Percentiles rank a stretch among this genome's conserved stretches.
phyloP scores from a whole-genome alignment of 192 early-diverging fungal species.

The Coemansia sp. region DNA sequence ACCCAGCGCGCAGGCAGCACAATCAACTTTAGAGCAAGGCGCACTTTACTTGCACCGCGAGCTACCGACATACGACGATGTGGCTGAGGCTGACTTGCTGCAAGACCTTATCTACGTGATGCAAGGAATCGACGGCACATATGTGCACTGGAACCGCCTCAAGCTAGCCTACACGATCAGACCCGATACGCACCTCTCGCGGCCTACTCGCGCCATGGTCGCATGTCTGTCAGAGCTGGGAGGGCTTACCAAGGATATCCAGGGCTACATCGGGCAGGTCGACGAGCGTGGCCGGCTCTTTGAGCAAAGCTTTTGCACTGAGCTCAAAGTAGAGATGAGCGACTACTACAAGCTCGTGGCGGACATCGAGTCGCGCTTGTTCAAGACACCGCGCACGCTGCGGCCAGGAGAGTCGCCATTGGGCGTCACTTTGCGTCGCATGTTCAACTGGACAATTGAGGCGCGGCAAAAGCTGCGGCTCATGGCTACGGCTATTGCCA shows the following conservation, averaged over 20 bases:
- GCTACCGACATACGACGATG: slow-evolving; percentile 44
- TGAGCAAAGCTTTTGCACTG: slow-evolving; percentile 75
- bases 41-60: slow-evolving; percentile 19
- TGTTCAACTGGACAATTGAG: slow-evolving; percentile 84
- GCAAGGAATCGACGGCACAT: slow-evolving; percentile 91
- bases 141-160: slow-evolving; percentile 63
- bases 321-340: slow-evolving; percentile 74
- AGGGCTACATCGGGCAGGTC: slow-evolving; percentile 55
- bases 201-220: slow-evolving; percentile 67
- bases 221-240: slow-evolving; percentile 75
- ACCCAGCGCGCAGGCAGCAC: not conserved
- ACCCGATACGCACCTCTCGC: slow-evolving; percentile 50
- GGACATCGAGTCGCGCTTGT: slow-evolving; percentile 75
- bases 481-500: slow-evolving; percentile 58
- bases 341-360: slow-evolving; percentile 88
- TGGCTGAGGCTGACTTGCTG: slow-evolving; percentile 65
- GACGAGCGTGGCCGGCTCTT: slow-evolving; percentile 29
- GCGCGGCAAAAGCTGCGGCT: slow-evolving; percentile 74
- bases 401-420: slow-evolving; percentile 51
- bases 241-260: slow-evolving; percentile 67
- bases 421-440: slow-evolving; percentile 76
- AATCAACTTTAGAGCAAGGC: not conserved
- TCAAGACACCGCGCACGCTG: slow-evolving; percentile 45
- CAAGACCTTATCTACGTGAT: slow-evolving; percentile 89
- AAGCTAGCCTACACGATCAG: slow-evolving; percentile 58